Evolutionary conservation across 1,284 basidiomycete species (phyloP), one percentile per base, ranked within the genome.

Genomic region (Peniophora sp.): DNA sequence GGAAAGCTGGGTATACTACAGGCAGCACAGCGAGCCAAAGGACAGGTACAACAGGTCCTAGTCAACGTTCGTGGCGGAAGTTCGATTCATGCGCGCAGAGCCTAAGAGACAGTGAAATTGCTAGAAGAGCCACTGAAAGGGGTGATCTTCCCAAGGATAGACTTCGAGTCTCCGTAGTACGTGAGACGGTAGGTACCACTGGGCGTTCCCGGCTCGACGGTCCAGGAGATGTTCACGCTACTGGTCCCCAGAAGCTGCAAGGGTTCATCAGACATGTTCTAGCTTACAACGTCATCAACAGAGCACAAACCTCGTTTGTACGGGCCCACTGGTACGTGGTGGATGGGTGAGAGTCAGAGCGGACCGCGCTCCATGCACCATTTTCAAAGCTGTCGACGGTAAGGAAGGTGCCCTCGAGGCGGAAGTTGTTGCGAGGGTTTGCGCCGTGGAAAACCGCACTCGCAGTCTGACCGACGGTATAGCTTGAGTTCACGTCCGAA

Each of bases 391-490:
- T 74, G 56, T 90, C 85, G 35, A 91, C 75, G 6, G 74, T 79
- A 48, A 91, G 69, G 72, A 86, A 91, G 0, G 86, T 89, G 25
- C 71, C 72, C 60, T 90, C 88, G 10, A 91, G 72, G 16, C 81
- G 77, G 24, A 90, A 74, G 61, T 92, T 88, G 63, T 92, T 92
- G 85, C 89, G 74, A 0, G 89, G 89, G 65, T 89, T 88, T 38
- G 87, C 89, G 53, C 84, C 87, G 46, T 88, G 80, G 55, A 92
- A 92, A 47, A 74, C 69, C 5, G 75, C 83, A 3, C 65, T 65
- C 38, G 88, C 85, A 11, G 74, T 83, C 23, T 83, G 71, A 14
- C 83, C 79, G 12, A 68, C 71, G 41, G 63, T 65, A 63, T 88
- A 88, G 8, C 79, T 57, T 3, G 71, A 62, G 10, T 69, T 63